Evolutionary conservation across 345 rosid species (phyloP).

Genomic region (Acer yangbiense): DNA sequence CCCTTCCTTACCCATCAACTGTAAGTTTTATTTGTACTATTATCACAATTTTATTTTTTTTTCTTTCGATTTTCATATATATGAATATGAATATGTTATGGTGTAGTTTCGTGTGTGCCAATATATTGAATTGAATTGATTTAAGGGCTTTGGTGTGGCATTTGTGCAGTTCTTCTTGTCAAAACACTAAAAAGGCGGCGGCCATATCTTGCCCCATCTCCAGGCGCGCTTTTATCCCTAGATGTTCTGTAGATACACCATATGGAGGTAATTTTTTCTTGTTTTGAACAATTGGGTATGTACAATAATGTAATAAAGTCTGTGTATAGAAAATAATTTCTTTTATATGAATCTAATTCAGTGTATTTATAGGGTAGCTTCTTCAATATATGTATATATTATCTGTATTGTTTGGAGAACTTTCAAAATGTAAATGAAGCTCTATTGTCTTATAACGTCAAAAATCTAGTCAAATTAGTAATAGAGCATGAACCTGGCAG

Average conservation of each 20-base stretch:
- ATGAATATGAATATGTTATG: no score
- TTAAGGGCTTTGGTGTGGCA: slow-evolving; percentile 3
- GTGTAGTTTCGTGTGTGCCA: no score
- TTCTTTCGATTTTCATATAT: no score
- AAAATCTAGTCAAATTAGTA: background rate
- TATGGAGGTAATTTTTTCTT: slow-evolving; percentile 56
- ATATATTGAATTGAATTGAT: background rate
- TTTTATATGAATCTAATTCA: background rate
- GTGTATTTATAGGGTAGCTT: background rate
- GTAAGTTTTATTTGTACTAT: slow-evolving; percentile 37
- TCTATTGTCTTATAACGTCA: background rate
- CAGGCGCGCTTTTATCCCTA: slow-evolving; percentile 38
- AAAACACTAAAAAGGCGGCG: slow-evolving; percentile 26
- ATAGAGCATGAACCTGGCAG: no score
- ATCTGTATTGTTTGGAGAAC: background rate
- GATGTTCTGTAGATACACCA: slow-evolving; percentile 61
- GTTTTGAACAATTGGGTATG: background rate
- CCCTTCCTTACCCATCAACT: slow-evolving; percentile 43
- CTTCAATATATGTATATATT: background rate
- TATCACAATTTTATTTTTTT: background rate
- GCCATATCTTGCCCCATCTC: slow-evolving; percentile 25
- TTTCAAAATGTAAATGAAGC: background rate
- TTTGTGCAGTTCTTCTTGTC: slow-evolving; percentile 29
- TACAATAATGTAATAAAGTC: no score
- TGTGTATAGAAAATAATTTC: background rate